phyloP scores from a whole-genome alignment of 2,329 filamentous ascomycete species.

The Chaetomium olivaceum region DNA sequence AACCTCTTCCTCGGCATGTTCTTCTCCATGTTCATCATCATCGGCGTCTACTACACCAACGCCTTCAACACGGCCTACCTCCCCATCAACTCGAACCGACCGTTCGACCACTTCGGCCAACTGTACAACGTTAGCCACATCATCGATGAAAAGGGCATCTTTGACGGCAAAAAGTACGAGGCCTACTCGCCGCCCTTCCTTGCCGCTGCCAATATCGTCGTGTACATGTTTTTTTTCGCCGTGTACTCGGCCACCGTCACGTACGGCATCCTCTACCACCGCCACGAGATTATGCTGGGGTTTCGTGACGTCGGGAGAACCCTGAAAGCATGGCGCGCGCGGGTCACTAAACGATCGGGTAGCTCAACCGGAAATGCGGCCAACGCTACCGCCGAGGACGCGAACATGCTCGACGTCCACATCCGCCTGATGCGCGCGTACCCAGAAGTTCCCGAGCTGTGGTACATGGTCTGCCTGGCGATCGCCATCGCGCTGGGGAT shows the following conservation, averaged over 20 bases:
- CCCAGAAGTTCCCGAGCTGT: slow-evolving; percentile 49
- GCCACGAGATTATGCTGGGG: slow-evolving; percentile 42
- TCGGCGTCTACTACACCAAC: slow-evolving; percentile 34
- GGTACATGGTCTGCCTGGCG: slow-evolving; percentile 43
- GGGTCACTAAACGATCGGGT: background rate
- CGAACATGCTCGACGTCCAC: slow-evolving; percentile 43
- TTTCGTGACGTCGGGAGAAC: slow-evolving; percentile 39
- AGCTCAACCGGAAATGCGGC: background rate
- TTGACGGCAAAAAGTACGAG: slow-evolving; percentile 43
- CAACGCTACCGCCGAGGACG: slow-evolving; percentile 17
- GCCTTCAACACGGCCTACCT: slow-evolving; percentile 42
- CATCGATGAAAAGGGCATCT: slow-evolving; percentile 34
- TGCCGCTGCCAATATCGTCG: slow-evolving; percentile 39
- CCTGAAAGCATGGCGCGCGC: slow-evolving; percentile 29
- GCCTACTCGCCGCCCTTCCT: slow-evolving; percentile 47
- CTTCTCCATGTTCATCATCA: slow-evolving; percentile 31
- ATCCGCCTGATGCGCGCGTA: slow-evolving; percentile 50
- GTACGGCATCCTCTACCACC: slow-evolving; percentile 45
- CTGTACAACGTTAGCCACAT: slow-evolving; percentile 42
- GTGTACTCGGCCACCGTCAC: slow-evolving; percentile 45
- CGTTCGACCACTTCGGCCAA: slow-evolving; percentile 43
- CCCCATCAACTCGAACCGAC: slow-evolving; percentile 45
- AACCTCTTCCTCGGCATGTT: slow-evolving; percentile 31
- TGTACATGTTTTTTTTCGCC: slow-evolving; percentile 46
- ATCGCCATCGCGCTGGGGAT: slow-evolving; percentile 40